A percentile compares a stretch with the other conserved stretches of the same genome.
phyloP scores from a whole-genome alignment of 257 asterid genomes.

The Schizonepeta tenuifolia region DNA sequence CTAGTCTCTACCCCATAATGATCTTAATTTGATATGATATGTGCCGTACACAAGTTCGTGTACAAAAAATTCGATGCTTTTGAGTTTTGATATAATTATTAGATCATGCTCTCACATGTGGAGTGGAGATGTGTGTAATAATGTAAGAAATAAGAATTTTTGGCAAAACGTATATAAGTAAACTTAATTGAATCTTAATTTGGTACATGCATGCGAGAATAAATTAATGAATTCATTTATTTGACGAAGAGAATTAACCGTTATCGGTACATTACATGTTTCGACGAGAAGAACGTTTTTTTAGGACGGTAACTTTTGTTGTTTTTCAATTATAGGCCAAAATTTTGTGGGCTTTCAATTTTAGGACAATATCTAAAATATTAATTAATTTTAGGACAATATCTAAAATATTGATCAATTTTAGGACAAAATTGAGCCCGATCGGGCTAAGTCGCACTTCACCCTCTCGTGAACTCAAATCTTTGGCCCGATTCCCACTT shows the following conservation, averaged over 20 bases:
- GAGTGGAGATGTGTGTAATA: conserved; percentile 9
- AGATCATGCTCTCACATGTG: conserved; percentile 19
- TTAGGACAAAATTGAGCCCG: too few species aligned
- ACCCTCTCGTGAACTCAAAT: too few species aligned
- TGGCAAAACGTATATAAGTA: neutral
- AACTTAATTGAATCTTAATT: too few species aligned
- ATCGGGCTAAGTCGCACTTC: too few species aligned
- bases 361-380: too few species aligned
- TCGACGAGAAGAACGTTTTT: too few species aligned
- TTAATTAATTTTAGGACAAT: too few species aligned
- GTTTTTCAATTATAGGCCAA: too few species aligned
- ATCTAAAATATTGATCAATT: too few species aligned
- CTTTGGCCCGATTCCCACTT: too few species aligned
- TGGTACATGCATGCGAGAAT: neutral
- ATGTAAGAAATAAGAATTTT: neutral
- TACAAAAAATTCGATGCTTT: conserved; percentile 10
- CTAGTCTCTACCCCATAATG: neutral
- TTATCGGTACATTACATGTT: neutral
- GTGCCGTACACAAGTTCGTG: conserved; percentile 2
- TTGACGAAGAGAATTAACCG: neutral
- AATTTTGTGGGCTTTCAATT: too few species aligned
- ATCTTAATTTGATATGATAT: neutral
- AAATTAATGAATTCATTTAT: neutral
- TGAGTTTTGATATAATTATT: conserved; percentile 2
- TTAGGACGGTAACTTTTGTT: too few species aligned